Evolutionary conservation across 495 filamentous ascomycete species (phyloP).

Genomic region (Echria macrotheca): DNA sequence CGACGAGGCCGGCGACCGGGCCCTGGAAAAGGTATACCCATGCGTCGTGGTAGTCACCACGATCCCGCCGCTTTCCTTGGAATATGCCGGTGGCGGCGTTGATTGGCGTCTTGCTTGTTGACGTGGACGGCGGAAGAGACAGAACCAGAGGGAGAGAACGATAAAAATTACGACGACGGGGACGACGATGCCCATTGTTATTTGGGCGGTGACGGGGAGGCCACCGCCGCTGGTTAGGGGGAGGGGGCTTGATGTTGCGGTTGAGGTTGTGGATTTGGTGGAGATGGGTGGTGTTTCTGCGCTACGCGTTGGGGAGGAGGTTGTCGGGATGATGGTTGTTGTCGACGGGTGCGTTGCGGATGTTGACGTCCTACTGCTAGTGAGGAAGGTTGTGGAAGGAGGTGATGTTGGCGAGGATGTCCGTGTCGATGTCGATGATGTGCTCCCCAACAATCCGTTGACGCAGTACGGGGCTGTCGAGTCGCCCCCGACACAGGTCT

Average conservation of each 20-base stretch:
- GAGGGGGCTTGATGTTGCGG: background rate
- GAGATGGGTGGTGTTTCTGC: too few relatives aligned
- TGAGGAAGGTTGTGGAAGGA: background rate
- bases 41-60: background rate
- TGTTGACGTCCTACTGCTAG: background rate
- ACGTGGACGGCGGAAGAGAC: slow-evolving; percentile 8
- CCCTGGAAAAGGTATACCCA: slow-evolving; percentile 1
- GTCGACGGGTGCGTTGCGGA: too few relatives aligned
- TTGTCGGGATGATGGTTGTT: too few relatives aligned
- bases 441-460: slow-evolving; percentile 2
- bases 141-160: slow-evolving; percentile 9
- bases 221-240: background rate
- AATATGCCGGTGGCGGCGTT: background rate
- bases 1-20: slow-evolving; percentile 1
- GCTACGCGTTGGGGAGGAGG: too few relatives aligned
- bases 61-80: background rate
- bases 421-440: background rate
- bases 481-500: slow-evolving; percentile 16
- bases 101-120: background rate
- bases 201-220: slow-evolving; percentile 8
- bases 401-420: background rate
- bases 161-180: slow-evolving; percentile 9
- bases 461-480: slow-evolving; percentile 11
- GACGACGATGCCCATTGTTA: slow-evolving; percentile 11
- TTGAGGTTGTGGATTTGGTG: background rate